Percentiles rank a stretch among this genome's conserved stretches.
phyloP scores from a whole-genome alignment of 345 rosid species.

The Dovyalis caffra region DNA sequence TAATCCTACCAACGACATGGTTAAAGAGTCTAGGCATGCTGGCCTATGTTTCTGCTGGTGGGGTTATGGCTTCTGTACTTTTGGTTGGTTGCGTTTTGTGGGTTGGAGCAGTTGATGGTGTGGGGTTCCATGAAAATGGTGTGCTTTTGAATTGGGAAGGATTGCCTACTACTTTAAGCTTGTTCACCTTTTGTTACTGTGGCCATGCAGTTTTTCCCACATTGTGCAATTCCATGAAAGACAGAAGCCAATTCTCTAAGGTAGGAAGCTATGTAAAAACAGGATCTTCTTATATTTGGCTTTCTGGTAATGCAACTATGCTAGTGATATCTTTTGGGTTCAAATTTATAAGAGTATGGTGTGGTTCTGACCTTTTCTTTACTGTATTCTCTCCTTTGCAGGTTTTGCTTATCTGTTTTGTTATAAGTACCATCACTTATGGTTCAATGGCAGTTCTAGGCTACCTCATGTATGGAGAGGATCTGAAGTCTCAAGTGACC shows the following conservation, averaged over 20 bases:
- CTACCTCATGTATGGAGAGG: conserved; percentile 61
- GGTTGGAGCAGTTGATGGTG: conserved; percentile 54
- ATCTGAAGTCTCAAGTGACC: conserved; percentile 60
- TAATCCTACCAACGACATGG: conserved; percentile 71
- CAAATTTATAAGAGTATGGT: neutral
- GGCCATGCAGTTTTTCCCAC: conserved; percentile 72
- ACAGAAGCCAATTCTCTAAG: conserved; percentile 59
- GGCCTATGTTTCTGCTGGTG: conserved; percentile 65
- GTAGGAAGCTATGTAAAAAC: conserved; percentile 18
- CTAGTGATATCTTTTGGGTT: neutral
- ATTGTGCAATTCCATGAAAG: conserved; percentile 65
- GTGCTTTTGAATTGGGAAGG: conserved; percentile 41
- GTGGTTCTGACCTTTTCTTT: neutral
- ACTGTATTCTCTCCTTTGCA: conserved; percentile 15
- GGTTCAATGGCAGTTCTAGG: conserved; percentile 61
- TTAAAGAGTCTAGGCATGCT: conserved; percentile 52
- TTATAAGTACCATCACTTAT: conserved; percentile 47
- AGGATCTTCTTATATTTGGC: neutral
- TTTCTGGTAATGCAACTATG: neutral
- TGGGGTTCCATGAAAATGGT: conserved; percentile 52
- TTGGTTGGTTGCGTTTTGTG: conserved; percentile 50
- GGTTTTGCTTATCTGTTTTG: conserved; percentile 57
- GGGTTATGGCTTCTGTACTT: conserved; percentile 54
- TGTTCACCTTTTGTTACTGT: conserved; percentile 57
- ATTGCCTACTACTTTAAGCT: conserved; percentile 53